phyloP scores from a whole-genome alignment of 768 basidiomycete genomes.

The Tephrocybe sp. region DNA sequence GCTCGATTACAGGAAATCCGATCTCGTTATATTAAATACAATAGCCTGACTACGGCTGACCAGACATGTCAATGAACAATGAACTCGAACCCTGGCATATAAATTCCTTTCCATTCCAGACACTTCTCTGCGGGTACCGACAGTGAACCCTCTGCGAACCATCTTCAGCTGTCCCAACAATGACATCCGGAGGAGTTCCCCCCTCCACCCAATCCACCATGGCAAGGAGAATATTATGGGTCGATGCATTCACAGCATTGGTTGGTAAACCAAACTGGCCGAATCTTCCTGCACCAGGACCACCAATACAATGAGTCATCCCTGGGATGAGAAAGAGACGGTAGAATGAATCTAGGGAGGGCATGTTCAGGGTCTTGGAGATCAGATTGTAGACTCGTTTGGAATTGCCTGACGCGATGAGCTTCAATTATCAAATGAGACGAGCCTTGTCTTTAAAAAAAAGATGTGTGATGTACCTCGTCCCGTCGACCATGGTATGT shows the following conservation, averaged over 20 bases:
- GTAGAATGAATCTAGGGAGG: conserved; percentile 10
- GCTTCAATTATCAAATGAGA: no score
- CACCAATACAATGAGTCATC: conserved; percentile 13
- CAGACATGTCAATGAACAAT: neutral
- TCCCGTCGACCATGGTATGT: conserved; percentile 18
- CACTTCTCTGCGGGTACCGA: neutral
- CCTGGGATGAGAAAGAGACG: conserved; percentile 15
- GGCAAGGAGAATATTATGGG: conserved; percentile 10
- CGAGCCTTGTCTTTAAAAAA: neutral
- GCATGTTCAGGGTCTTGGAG: conserved; percentile 6
- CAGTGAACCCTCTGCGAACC: conserved; percentile 1
- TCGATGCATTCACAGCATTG: conserved; percentile 8
- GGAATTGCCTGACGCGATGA: conserved; percentile 13
- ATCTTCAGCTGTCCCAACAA: neutral
- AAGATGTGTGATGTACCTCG: neutral
- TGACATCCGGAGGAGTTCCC: neutral
- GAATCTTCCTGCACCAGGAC: conserved; percentile 11
- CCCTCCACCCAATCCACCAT: conserved; percentile 16
- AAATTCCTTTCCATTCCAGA: neutral
- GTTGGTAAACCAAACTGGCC: conserved; percentile 6
- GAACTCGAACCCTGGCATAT: neutral
- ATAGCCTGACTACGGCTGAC: neutral
- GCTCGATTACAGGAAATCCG: no score
- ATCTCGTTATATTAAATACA: conserved; percentile 5
- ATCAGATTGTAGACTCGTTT: conserved; percentile 11